These are phyloP conservation scores for Paecilomyces niveus DNA, from an alignment of 2,329 filamentous ascomycete genomes.

Conservation along the genomic window DNA sequence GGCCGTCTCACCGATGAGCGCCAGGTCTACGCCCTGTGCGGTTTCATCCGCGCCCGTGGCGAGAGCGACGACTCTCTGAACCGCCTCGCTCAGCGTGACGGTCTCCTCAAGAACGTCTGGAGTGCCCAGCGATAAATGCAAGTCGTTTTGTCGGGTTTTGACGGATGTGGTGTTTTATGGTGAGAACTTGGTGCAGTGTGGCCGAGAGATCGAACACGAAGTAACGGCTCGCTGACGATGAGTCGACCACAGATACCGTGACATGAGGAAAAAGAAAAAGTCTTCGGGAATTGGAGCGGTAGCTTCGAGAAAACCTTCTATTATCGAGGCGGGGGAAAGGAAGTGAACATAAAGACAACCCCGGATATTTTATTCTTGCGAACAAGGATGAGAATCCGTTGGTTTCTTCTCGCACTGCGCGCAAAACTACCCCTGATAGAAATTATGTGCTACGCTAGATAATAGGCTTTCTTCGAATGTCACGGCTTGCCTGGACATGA, in stretches of 20 bases:
- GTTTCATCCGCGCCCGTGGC: constrained; percentile 95
- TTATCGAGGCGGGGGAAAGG: background rate
- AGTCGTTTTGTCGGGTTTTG: constrained; percentile 3
- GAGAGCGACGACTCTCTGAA: constrained; percentile 97
- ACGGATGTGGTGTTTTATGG: constrained; percentile 11
- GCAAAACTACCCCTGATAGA: background rate
- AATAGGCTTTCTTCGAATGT: background rate
- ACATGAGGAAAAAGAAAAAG: background rate
- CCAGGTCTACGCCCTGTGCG: constrained; percentile 94
- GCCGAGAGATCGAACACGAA: background rate
- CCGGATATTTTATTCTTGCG: background rate
- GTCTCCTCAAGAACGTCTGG: constrained; percentile 97
- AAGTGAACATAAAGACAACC: constrained; percentile 7
- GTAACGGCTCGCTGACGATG: background rate
- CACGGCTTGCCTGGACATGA: background rate
- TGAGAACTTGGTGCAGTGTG: background rate
- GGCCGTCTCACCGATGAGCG: constrained; percentile 95
- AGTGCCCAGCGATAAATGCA: constrained; percentile 54
- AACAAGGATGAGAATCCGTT: background rate
- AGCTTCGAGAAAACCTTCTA: background rate
- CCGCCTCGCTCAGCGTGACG: constrained; percentile 90
- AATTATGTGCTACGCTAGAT: background rate
- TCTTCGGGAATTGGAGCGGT: background rate
- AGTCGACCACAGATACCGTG: constrained; percentile 8
- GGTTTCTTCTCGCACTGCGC: background rate